Evolutionary conservation across 352 stramenopile genomes (phyloP).

Genomic region (Globisporangium abappressorium): DNA sequence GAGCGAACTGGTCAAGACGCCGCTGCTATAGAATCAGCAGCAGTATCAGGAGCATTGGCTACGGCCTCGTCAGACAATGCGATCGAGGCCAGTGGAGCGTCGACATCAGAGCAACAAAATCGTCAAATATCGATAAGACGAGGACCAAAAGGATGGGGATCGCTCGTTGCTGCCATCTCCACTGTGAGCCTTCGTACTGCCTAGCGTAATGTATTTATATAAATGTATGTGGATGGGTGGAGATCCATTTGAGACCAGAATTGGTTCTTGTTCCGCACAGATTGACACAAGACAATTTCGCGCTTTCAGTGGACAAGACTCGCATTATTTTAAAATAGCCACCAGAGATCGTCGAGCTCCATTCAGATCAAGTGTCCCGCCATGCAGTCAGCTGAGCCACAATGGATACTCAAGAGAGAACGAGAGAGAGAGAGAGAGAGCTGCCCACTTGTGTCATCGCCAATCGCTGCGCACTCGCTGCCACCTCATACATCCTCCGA

Average conservation of each 20-base stretch:
- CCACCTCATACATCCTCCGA: neutral
- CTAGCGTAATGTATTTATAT: slow-evolving; percentile 8
- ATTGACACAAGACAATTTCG: neutral
- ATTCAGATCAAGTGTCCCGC: neutral
- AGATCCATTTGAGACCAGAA: slow-evolving; percentile 7
- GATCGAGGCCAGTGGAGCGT: neutral
- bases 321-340: slow-evolving; percentile 5
- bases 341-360: neutral
- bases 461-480: slow-evolving; percentile 2
- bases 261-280: slow-evolving; percentile 4
- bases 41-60: neutral
- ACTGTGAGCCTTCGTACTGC: neutral
- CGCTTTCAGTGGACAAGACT: slow-evolving; percentile 1
- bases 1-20: slow-evolving; percentile 62
- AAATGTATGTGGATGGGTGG: neutral
- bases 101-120: neutral
- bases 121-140: slow-evolving; percentile 5
- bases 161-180: neutral
- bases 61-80: neutral
- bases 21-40: slow-evolving; percentile 19
- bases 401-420: neutral
- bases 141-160: neutral
- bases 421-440: neutral
- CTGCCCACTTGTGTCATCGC: slow-evolving; percentile 1
- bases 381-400: neutral